Base-by-base conservation (phyloP, 768 basidiomycete species). In the Macrolepiota dolichaula region DNA sequence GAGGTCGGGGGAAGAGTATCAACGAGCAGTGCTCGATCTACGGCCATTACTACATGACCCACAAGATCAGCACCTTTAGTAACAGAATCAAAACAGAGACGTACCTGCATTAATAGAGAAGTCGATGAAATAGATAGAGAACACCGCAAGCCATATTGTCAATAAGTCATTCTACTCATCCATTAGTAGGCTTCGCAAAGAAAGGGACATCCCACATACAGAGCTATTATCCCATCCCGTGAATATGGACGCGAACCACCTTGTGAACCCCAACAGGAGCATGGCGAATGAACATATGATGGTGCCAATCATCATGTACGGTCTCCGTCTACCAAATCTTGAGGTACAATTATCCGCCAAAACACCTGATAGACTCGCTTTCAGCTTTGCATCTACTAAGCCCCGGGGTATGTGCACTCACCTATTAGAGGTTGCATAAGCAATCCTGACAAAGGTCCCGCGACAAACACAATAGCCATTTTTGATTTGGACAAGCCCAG, bases 361-460 rank as follows among this genome's bases (percentile, higher is more conserved):
- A 22, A 94, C 80, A 59, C 77, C 77, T 79, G 27, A n/a, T 36
- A 79, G 82, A 79, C 44, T 10, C 49, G 29, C 35, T 55, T 56
- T 42, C n/a, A 62, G 51, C 19, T 22, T 36, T 49, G 24, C 22
- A 53, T 3, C 29, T 19, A 35, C 15, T n/a, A n/a, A 36, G 7
- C 61, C 37, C 27, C 1, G 17, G 17, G 35, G n/a, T n/a, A n/a
- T 17, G n/a, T n/a, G 13, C 62, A 55, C 70, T 42, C 63, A 84
- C 93, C 92, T 66, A 96, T 92, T 46, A 96, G 71, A 0, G 95
- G 96, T 69, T 98, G 96, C 65, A 96, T 90, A 50, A 98, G 78
- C 22, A 98, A 81, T 1, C 95, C 96, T 0, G 91, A 93, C 6
- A 96, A 76, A 1, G 94, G 96, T 0, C 95, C 96, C 1, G 96